phyloP scores from a whole-genome alignment of 1,284 basidiomycete genomes.

The Golubevia sp. region DNA sequence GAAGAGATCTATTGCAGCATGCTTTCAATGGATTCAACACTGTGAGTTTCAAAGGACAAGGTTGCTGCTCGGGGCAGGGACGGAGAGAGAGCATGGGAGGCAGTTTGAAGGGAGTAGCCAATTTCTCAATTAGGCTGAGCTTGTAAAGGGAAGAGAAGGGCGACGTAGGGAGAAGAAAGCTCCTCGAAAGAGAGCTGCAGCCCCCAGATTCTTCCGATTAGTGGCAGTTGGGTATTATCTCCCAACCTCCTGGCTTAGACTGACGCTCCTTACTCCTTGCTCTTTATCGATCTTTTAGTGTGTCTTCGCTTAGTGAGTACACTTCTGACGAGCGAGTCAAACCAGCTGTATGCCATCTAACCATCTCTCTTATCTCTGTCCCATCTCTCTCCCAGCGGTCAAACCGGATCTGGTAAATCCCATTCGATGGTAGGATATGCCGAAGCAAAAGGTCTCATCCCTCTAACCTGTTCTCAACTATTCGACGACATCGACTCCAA shows the following conservation, averaged over 20 bases:
- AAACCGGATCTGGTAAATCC: slow-evolving; percentile 49
- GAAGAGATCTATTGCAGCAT: slow-evolving; percentile 90
- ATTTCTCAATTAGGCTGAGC: background rate
- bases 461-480: slow-evolving; percentile 88
- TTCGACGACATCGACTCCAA: slow-evolving; percentile 76
- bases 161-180: slow-evolving; percentile 5
- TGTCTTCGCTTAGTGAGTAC: slow-evolving; percentile 45
- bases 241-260: too few species aligned
- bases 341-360: slow-evolving; percentile 32
- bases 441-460: slow-evolving; percentile 94
- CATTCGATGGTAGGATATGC: slow-evolving; percentile 67
- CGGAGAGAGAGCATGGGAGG: background rate
- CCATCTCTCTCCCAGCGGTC: slow-evolving; percentile 60
- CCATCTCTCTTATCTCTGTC: slow-evolving; percentile 86
- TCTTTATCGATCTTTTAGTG: slow-evolving; percentile 21
- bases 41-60: slow-evolving; percentile 70
- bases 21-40: slow-evolving; percentile 96
- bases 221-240: too few species aligned
- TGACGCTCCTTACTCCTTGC: too few species aligned
- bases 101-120: too few species aligned
- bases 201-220: too few species aligned
- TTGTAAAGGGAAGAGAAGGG: background rate
- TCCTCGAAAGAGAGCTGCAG: too few species aligned
- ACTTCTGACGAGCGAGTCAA: too few species aligned
- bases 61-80: background rate